phyloP scores from a whole-genome alignment of 2,329 filamentous ascomycete species.

The Cadophora sp. region DNA sequence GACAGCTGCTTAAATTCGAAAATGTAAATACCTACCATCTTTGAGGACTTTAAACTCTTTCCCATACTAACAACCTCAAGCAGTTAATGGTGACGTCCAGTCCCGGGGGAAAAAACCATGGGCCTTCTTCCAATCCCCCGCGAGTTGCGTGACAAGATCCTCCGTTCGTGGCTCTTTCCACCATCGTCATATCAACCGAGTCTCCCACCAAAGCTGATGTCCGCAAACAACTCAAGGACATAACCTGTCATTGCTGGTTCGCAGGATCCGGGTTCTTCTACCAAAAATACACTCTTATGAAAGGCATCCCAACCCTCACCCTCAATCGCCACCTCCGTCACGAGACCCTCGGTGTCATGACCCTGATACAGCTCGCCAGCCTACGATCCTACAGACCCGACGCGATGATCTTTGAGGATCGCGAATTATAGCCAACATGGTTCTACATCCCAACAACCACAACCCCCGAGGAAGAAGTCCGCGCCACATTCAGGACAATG shows the following conservation, averaged over 20 bases:
- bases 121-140: not conserved
- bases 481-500: not conserved
- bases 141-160: constrained; percentile 1
- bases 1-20: too few species aligned
- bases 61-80: too few species aligned
- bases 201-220: not conserved
- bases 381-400: constrained; percentile 1
- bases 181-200: not conserved
- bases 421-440: not conserved
- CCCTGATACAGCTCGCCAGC: not conserved
- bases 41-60: too few species aligned
- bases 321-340: not conserved
- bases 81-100: too few species aligned
- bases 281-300: not conserved
- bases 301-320: not conserved
- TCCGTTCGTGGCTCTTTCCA: not conserved
- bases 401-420: constrained; percentile 2
- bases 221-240: not conserved
- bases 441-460: not conserved
- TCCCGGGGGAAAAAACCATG: too few species aligned
- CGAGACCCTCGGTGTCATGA: not conserved
- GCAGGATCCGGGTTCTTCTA: not conserved
- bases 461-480: not conserved
- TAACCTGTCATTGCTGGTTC: too few species aligned
- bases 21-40: too few species aligned